Percentiles rank a stretch among this genome's conserved stretches.
Conservation (phyloP, 169 alveolate species). For the Theileria annulata region DNA sequence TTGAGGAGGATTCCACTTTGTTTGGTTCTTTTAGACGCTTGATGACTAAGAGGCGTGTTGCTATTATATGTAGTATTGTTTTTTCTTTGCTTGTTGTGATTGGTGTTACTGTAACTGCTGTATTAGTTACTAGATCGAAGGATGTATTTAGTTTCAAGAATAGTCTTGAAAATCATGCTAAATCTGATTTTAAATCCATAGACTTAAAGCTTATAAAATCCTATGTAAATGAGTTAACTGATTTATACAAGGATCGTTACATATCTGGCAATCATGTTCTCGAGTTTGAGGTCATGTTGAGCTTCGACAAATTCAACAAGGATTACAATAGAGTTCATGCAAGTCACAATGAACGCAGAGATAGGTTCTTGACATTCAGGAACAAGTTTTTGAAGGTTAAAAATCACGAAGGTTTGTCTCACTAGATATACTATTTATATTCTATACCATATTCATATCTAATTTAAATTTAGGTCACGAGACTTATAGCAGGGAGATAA, state of each 20-base stretch:
- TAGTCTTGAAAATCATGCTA: neutral
- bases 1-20: neutral
- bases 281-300: constrained; percentile 27
- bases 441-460: neutral
- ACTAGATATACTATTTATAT: neutral
- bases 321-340: constrained; percentile 18
- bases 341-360: constrained; percentile 17
- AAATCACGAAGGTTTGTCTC: constrained; percentile 11
- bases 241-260: constrained; percentile 23
- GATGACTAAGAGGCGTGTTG: neutral
- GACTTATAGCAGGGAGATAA: constrained; percentile 42
- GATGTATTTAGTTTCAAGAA: neutral
- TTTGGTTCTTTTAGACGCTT: neutral
- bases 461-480: constrained; percentile 7
- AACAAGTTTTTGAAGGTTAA: constrained; percentile 15
- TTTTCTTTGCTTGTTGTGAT: constrained; percentile 8
- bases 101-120: constrained; percentile 12
- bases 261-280: constrained; percentile 2
- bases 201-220: neutral
- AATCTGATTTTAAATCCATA: neutral
- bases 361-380: constrained; percentile 46
- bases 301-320: constrained; percentile 19
- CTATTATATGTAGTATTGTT: constrained; percentile 8
- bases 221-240: constrained; percentile 22
- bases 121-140: constrained; percentile 6